These are phyloP conservation scores for Parasarocladium wereldwijsianum DNA, from an alignment of 2,329 filamentous ascomycete genomes.

Conservation along the genomic window DNA sequence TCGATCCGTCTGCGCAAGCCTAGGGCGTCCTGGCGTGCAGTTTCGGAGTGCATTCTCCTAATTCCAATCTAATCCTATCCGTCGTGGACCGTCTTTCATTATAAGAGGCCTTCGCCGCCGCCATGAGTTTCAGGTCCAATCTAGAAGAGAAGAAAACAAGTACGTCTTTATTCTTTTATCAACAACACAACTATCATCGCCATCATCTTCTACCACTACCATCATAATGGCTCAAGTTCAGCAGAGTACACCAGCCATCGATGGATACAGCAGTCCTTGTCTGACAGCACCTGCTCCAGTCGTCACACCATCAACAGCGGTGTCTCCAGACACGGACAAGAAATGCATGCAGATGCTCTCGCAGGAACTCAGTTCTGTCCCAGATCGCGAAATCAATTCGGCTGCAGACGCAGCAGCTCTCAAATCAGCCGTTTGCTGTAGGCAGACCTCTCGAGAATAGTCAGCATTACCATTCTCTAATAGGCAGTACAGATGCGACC, in stretches of 20 bases:
- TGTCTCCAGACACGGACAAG: neutral
- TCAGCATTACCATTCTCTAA: too few relatives aligned
- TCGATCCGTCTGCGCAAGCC: too few relatives aligned
- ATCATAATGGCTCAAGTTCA: constrained; percentile 2
- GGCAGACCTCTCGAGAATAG: neutral
- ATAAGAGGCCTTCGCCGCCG: too few relatives aligned
- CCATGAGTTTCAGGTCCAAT: too few relatives aligned
- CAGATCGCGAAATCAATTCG: constrained; percentile 5
- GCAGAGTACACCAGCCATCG: neutral
- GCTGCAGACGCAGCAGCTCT: constrained; percentile 1
- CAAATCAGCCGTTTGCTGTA: neutral
- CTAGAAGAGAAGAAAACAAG: too few relatives aligned
- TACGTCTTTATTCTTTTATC: too few relatives aligned
- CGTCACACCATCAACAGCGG: neutral
- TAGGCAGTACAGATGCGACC: constrained; percentile 3
- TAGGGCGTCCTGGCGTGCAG: too few relatives aligned
- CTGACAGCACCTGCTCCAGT: constrained; percentile 2
- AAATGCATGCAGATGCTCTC: constrained; percentile 5
- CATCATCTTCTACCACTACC: neutral
- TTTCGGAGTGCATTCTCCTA: too few relatives aligned
- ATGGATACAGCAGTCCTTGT: too few relatives aligned
- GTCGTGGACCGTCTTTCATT: too few relatives aligned
- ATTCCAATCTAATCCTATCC: too few relatives aligned
- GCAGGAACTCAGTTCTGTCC: constrained; percentile 5
- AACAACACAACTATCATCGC: too few relatives aligned